A percentile compares a stretch with the other conserved stretches of the same genome.
Evolutionary conservation across 208 protist species (phyloP).

Genomic region (Wallacemonas sp.): DNA sequence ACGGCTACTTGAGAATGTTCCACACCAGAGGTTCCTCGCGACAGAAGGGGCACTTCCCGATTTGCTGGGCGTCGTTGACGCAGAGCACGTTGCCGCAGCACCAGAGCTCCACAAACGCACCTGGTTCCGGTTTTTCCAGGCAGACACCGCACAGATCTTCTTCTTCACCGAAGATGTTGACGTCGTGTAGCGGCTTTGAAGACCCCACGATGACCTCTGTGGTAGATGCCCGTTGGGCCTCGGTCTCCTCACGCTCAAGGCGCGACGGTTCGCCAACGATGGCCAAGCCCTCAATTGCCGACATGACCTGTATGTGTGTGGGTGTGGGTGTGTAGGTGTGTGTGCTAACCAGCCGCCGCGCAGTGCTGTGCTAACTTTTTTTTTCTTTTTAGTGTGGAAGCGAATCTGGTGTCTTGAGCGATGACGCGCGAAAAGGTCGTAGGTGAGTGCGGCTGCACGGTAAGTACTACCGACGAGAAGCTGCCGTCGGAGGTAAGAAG

Average conservation of each 20-base stretch:
- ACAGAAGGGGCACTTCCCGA: slow-evolving; percentile 84
- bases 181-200: neutral
- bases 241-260: slow-evolving; percentile 3
- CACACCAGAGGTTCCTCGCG: slow-evolving; percentile 76
- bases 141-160: slow-evolving; percentile 85
- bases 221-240: neutral
- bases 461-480: no score
- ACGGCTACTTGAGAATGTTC: slow-evolving; percentile 59
- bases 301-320: no score
- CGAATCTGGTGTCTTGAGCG: no score
- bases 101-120: slow-evolving; percentile 71
- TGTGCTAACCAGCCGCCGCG: no score
- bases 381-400: no score
- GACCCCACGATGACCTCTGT: neutral
- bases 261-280: neutral
- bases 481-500: no score
- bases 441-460: no score
- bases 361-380: no score
- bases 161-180: slow-evolving; percentile 37
- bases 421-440: no score
- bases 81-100: slow-evolving; percentile 86
- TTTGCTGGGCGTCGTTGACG: slow-evolving; percentile 68
- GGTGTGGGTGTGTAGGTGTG: no score
- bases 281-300: neutral
- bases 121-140: slow-evolving; percentile 52